A percentile compares a stretch with the other conserved stretches of the same genome.
These are phyloP conservation scores for Hypoxylon subgilvum DNA, from an alignment of 495 filamentous ascomycete genomes.

Conservation along the genomic window DNA sequence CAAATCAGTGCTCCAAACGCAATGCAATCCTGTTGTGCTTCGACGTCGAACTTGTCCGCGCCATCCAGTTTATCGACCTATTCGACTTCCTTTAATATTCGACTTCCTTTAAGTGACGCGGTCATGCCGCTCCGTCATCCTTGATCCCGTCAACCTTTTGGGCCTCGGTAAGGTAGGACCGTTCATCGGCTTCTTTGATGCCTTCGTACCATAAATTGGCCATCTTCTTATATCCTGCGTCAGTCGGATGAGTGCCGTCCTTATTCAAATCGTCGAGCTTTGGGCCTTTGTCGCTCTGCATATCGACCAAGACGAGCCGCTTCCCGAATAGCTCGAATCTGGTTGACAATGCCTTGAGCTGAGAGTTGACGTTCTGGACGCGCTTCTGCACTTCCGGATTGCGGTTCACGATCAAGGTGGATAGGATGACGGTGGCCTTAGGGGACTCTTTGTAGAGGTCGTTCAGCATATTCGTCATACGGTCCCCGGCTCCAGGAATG, in stretches of 20 bases:
- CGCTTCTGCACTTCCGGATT: constrained; percentile 29
- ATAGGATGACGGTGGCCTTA: constrained; percentile 29
- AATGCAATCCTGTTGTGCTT: too few species aligned
- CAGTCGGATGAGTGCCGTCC: constrained; percentile 59
- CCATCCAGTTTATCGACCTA: too few species aligned
- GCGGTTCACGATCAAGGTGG: constrained; percentile 33
- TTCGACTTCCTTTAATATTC: too few species aligned
- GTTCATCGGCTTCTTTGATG: constrained; percentile 38
- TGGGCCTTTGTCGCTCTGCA: constrained; percentile 48
- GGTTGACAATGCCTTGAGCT: constrained; percentile 23
- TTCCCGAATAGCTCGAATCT: constrained; percentile 20
- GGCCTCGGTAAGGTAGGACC: constrained; percentile 1
- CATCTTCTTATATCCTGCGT: constrained; percentile 60
- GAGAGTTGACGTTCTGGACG: constrained; percentile 35
- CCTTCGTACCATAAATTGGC: constrained; percentile 58
- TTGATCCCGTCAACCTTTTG: constrained; percentile 14
- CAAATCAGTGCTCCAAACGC: too few species aligned
- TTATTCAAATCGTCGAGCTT: constrained; percentile 41
- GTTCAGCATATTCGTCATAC: constrained; percentile 26
- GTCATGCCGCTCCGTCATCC: constrained; percentile 22
- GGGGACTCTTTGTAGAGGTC: constrained; percentile 21
- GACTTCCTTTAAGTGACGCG: too few species aligned
- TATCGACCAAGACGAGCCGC: constrained; percentile 56
- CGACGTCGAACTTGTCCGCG: too few species aligned
- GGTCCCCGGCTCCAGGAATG: constrained; percentile 29